These are phyloP conservation scores for Leccinum fuscescens DNA, from an alignment of 1,284 basidiomycete genomes.

Conservation along the genomic window DNA sequence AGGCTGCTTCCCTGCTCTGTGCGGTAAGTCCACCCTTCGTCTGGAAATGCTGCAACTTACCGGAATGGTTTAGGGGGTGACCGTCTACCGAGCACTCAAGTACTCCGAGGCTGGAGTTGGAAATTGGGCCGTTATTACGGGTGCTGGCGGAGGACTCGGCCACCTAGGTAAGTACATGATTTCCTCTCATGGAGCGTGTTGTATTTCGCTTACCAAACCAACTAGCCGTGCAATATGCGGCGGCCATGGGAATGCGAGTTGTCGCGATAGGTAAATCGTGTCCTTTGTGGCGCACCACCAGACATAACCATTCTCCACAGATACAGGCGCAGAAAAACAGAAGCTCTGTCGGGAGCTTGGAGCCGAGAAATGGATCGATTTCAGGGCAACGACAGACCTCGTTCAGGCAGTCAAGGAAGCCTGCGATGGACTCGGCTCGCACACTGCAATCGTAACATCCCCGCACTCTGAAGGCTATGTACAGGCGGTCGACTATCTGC, in stretches of 20 bases:
- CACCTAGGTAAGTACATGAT: constrained; percentile 57
- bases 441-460: constrained; percentile 71
- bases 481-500: constrained; percentile 70
- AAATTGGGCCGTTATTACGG: constrained; percentile 80
- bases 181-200: background rate
- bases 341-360: constrained; percentile 68
- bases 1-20: constrained; percentile 82
- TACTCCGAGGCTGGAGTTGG: constrained; percentile 69
- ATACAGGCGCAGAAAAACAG: constrained; percentile 76
- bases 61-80: constrained; percentile 52
- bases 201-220: constrained; percentile 11
- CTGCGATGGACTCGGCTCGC: constrained; percentile 73
- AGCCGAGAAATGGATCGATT: constrained; percentile 81
- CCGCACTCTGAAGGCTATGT: constrained; percentile 60
- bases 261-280: constrained; percentile 64
- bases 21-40: constrained; percentile 47
- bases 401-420: constrained; percentile 60
- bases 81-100: constrained; percentile 84
- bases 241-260: constrained; percentile 72
- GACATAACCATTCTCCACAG: constrained; percentile 27
- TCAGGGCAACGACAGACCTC: constrained; percentile 61
- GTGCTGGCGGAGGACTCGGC: constrained; percentile 74
- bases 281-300: background rate
- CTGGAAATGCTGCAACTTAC: background rate
- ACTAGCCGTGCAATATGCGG: constrained; percentile 74